phyloP scores from a whole-genome alignment of 345 rosid genomes.

The Eucalyptus guilfoylei region DNA sequence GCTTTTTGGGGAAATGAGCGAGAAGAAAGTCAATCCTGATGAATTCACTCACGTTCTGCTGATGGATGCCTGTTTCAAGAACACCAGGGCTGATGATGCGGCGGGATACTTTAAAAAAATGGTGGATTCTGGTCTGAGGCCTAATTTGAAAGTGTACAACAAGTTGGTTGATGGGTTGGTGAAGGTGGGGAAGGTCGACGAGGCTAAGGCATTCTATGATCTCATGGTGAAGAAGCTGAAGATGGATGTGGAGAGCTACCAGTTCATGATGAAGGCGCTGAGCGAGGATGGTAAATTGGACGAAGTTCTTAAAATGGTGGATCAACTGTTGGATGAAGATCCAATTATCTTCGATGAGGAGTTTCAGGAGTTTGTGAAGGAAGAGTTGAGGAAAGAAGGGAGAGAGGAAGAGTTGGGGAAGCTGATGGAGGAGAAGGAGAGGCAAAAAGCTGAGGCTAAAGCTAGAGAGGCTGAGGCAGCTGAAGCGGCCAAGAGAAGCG shows the following conservation, averaged over 20 bases:
- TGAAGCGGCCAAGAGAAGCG: conserved; percentile 67
- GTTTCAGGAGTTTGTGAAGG: conserved; percentile 67
- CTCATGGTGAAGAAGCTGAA: conserved; percentile 81
- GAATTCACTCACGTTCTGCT: conserved; percentile 60
- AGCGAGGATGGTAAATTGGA: conserved; percentile 55
- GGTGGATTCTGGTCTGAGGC: conserved; percentile 66
- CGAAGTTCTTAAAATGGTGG: conserved; percentile 69
- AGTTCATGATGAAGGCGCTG: conserved; percentile 62
- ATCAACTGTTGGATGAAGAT: conserved; percentile 64
- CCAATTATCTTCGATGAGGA: conserved; percentile 43
- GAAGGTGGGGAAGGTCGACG: conserved; percentile 50
- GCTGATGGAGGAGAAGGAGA: conserved; percentile 81
- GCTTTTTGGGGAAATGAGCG: conserved; percentile 67
- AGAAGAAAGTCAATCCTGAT: conserved; percentile 71
- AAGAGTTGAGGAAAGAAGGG: conserved; percentile 54
- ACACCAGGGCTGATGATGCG: conserved; percentile 58
- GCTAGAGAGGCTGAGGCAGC: conserved; percentile 63
- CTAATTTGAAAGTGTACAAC: conserved; percentile 64
- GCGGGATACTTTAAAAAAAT: conserved; percentile 61
- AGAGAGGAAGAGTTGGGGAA: conserved; percentile 66
- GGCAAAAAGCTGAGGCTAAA: conserved; percentile 80
- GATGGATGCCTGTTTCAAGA: conserved; percentile 74
- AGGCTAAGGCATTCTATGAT: conserved; percentile 67
- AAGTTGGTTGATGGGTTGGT: conserved; percentile 56
- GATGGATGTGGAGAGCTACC: conserved; percentile 68